Percentiles rank a stretch among this genome's conserved stretches.
phyloP scores from a whole-genome alignment of 2,329 filamentous ascomycete species.

The Spiromastix sp. region DNA sequence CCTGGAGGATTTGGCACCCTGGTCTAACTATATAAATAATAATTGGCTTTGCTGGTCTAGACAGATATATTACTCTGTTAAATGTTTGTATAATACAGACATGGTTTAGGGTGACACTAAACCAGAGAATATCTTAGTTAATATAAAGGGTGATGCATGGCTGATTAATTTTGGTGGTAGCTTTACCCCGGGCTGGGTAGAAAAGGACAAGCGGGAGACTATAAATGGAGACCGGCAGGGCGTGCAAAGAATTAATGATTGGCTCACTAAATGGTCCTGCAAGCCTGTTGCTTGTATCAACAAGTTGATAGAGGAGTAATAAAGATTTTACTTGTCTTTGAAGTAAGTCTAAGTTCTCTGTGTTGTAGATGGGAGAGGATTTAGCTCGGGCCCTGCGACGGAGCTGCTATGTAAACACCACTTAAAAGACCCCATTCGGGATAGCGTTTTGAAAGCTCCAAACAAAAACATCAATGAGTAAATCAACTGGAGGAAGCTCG shows the following conservation, averaged over 20 bases:
- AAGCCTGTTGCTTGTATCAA: no score
- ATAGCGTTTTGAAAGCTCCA: no score
- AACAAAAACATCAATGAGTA: no score
- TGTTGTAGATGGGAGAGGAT: no score
- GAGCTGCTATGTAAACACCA: no score
- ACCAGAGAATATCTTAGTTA: background rate
- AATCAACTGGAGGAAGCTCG: no score
- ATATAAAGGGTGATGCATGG: background rate
- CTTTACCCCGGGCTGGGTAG: background rate
- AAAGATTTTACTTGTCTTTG: no score
- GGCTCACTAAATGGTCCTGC: no score
- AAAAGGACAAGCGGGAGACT: background rate
- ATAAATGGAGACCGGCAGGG: background rate
- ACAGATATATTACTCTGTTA: background rate
- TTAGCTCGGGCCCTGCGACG: no score
- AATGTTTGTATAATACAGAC: background rate
- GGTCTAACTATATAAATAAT: constrained; percentile 1
- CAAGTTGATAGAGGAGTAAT: no score
- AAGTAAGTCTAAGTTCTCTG: no score
- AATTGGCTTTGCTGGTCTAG: background rate
- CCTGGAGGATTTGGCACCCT: background rate
- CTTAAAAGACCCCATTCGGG: no score
- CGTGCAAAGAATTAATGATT: background rate
- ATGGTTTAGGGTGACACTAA: background rate
- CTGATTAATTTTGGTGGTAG: background rate